Evolutionary conservation across 805 yeast species (phyloP), one percentile per base, ranked within the genome.

Genomic region (Metschnikowia similis): DNA sequence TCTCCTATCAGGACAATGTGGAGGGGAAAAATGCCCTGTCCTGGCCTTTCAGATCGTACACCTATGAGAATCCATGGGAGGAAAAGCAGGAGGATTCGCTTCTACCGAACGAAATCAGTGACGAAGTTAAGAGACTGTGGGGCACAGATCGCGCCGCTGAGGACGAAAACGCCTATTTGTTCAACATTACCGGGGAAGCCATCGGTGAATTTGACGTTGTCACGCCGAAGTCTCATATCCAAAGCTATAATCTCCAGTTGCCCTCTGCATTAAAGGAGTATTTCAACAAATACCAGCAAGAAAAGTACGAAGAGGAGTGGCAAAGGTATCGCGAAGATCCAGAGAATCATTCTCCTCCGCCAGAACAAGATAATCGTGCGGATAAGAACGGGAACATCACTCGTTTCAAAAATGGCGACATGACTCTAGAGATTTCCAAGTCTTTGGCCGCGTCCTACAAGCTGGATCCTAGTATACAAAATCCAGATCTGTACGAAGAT

Each of bases 1-100:
- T 84, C 32, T 80, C 89, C 30, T 88, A 87, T 57, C 70, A 74
- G 8, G 95, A 85, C 64, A 75, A 72, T 13, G 17, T 76, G 1
- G 63, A 69, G 5, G 77, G 78, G 10, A 66, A 74, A 44, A 71
- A 72, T 28, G 70, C 66, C 1, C 74, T 76, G 52, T 74, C 80
- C 0, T 84, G 84, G 78, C 91, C 91, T 0, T 63, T 84, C 27
- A 80, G 82, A 49, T 39, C 69, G 2, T 71, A 52, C 47, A 58
- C 66, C 6, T 65, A 72, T 2, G 80, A 82, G 67, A 43, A 59
- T 26, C 74, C 72, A 1, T 73, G 72, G 71, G 30, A 28, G 8
- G 83, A 80, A 52, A 70, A 73, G 52, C 80, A 85, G 57, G 61
- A 74, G 21, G 74, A 71, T 56, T 77, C 87, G 17, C 66, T 87